These are phyloP conservation scores for Boletus edulis DNA, from an alignment of 768 basidiomycete genomes.

Conservation along the genomic window DNA sequence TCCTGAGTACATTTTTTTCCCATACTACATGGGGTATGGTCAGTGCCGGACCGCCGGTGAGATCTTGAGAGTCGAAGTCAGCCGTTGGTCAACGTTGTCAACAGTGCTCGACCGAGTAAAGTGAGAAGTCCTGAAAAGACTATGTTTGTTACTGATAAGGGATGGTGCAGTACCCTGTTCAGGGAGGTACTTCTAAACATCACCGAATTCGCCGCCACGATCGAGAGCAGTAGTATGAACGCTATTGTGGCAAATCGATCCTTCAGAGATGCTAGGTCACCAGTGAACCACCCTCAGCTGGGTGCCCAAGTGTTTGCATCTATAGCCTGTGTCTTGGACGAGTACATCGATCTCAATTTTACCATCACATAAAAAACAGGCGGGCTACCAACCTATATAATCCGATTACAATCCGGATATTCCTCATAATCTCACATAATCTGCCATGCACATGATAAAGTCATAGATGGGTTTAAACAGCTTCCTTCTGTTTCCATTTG, in stretches of 20 bases:
- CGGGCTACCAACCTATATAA: no score
- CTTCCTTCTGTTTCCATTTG: no score
- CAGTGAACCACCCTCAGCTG: conserved; percentile 17
- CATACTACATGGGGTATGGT: no score
- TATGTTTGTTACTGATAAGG: conserved; percentile 6
- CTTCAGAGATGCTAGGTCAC: conserved; percentile 26
- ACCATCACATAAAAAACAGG: not conserved
- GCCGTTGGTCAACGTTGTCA: no score
- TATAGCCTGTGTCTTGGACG: conserved; percentile 46
- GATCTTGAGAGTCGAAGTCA: no score
- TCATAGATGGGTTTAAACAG: no score
- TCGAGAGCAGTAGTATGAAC: conserved; percentile 40
- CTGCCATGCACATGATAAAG: no score
- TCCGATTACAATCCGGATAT: no score
- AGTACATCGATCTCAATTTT: conserved; percentile 37
- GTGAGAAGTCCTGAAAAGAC: conserved; percentile 29
- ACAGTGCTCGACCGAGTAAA: conserved; percentile 36
- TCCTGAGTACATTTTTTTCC: no score
- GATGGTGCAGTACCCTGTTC: conserved; percentile 41
- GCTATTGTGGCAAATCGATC: conserved; percentile 31
- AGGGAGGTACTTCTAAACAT: conserved; percentile 45
- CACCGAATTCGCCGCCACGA: conserved; percentile 36
- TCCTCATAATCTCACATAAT: no score
- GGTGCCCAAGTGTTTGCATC: conserved; percentile 45
- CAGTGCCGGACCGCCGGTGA: no score